These are phyloP conservation scores for Diplodia scrobiculata DNA, from an alignment of 2,329 filamentous ascomycete genomes.

Conservation along the genomic window DNA sequence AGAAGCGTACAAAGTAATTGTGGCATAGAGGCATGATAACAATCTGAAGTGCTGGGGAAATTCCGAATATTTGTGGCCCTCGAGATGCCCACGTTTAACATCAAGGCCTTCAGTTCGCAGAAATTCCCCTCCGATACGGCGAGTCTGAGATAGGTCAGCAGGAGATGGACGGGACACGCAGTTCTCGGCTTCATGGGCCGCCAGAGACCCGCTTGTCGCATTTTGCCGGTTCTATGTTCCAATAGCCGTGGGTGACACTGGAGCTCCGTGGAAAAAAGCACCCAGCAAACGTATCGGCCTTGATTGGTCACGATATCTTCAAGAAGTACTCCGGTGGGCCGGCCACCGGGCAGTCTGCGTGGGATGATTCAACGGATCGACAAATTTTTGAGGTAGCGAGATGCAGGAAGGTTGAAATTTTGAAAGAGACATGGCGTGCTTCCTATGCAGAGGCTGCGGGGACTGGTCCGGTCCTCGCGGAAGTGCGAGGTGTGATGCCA, in stretches of 20 bases:
- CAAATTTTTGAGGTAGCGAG: neutral
- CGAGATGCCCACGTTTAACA: no score
- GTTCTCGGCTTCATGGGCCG: neutral
- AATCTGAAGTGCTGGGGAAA: no score
- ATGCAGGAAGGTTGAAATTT: neutral
- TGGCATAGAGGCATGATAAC: no score
- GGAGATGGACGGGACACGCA: neutral
- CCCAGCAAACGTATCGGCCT: neutral
- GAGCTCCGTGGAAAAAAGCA: neutral
- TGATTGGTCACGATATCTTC: slow-evolving; percentile 5
- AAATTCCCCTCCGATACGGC: neutral
- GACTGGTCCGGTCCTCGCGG: neutral
- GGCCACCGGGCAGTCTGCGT: neutral
- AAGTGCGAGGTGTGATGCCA: neutral
- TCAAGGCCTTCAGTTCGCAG: neutral
- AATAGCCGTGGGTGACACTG: neutral
- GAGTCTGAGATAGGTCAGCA: neutral
- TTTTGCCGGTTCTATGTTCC: neutral
- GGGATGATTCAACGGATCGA: neutral
- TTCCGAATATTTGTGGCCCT: no score
- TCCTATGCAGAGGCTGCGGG: neutral
- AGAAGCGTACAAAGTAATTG: no score
- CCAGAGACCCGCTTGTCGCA: neutral
- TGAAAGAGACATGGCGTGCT: neutral
- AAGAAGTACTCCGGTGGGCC: neutral